Conservation (phyloP, 1,284 basidiomycete genomes). For the Ganoderma multipileum region DNA sequence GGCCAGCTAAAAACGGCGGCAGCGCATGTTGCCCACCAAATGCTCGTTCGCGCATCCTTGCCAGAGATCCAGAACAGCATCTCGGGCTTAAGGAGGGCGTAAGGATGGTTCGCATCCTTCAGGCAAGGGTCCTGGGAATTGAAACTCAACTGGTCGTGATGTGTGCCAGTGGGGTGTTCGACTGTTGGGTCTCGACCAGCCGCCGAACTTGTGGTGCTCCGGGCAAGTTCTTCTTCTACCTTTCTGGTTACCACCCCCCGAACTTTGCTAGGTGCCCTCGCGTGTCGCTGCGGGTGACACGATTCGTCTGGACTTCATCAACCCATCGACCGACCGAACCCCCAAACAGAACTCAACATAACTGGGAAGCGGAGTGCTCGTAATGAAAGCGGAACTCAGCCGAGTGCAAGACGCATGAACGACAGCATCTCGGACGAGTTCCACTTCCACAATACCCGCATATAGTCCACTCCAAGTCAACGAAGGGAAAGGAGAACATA, state of each 20-base stretch:
- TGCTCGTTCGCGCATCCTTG: not conserved
- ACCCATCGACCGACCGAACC: not conserved
- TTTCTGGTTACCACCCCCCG: not conserved
- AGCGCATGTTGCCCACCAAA: not conserved
- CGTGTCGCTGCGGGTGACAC: not conserved
- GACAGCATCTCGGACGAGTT: not conserved
- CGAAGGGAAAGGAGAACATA: constrained; percentile 25
- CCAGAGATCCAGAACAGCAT: not conserved
- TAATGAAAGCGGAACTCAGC: not conserved
- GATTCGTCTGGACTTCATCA: not conserved
- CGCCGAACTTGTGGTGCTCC: not conserved
- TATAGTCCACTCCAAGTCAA: not conserved
- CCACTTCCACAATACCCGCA: not conserved
- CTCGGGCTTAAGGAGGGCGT: not conserved
- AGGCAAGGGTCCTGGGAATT: not conserved
- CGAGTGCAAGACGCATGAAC: not conserved
- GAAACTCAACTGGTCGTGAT: not conserved
- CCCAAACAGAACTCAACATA: not conserved
- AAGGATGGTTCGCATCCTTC: no score
- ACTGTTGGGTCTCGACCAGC: no score
- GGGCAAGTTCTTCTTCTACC: not conserved
- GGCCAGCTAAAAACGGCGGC: not conserved
- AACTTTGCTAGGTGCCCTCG: not conserved
- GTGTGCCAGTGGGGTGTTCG: not conserved
- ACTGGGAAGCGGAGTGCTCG: not conserved